Evolutionary conservation across 2,329 filamentous ascomycete species (phyloP).

Genomic region (Xylariomycetidae sp.): DNA sequence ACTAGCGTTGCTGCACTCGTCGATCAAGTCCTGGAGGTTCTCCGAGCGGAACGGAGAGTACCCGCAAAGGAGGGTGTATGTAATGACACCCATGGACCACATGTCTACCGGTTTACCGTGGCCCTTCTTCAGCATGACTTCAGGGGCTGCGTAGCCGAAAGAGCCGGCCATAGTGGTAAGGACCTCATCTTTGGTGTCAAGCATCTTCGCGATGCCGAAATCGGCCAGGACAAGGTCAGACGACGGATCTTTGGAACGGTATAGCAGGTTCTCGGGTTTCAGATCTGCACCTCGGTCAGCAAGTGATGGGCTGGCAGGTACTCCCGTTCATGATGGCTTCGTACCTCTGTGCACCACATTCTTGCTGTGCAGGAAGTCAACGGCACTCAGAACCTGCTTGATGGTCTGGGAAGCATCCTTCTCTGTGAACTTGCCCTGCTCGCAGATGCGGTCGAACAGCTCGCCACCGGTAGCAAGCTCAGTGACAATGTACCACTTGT

Average conservation of each 20-base stretch:
- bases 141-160: constrained; percentile 94
- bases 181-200: constrained; percentile 83
- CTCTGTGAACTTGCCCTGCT: constrained; percentile 96
- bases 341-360: constrained; percentile 93
- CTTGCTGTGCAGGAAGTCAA: constrained; percentile 89
- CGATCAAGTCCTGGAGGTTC: constrained; percentile 85
- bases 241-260: constrained; percentile 69
- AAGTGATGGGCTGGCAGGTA: neutral
- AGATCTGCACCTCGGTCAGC: constrained; percentile 56
- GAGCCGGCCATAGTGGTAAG: constrained; percentile 98
- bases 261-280: constrained; percentile 96
- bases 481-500: constrained; percentile 99
- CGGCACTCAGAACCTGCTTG: constrained; percentile 84
- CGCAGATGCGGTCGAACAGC: constrained; percentile 95
- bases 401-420: constrained; percentile 97
- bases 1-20: constrained; percentile 78
- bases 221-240: constrained; percentile 91
- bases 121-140: constrained; percentile 96
- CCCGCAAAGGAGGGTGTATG: constrained; percentile 94
- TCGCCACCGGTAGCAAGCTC: constrained; percentile 94
- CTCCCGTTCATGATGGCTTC: constrained; percentile 8
- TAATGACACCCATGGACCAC: constrained; percentile 99
- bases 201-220: constrained; percentile 97
- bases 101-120: constrained; percentile 98
- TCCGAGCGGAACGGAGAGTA: constrained; percentile 98